phyloP scores from a whole-genome alignment of 306 rosid genomes.

The Arachis hypogaea region DNA sequence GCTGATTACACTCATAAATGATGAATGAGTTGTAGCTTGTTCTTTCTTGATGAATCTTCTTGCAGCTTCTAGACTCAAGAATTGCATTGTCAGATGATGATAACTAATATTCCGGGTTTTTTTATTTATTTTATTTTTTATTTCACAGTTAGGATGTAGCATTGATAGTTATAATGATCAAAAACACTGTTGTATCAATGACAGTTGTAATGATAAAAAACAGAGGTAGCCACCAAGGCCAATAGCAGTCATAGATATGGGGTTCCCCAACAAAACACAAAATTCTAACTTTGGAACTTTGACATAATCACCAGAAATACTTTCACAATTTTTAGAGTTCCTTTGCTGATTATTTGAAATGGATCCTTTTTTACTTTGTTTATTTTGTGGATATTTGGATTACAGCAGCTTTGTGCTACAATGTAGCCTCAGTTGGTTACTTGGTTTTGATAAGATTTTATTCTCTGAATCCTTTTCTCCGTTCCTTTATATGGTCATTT shows the following conservation, averaged over 20 bases:
- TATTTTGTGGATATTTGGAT: background rate
- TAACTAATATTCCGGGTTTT: no score
- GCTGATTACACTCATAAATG: constrained; percentile 16
- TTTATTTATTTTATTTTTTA: no score
- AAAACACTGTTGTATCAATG: no score
- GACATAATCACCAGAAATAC: background rate
- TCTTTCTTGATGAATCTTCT: constrained; percentile 1
- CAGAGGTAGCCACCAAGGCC: no score
- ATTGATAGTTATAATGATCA: no score
- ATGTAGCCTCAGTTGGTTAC: background rate
- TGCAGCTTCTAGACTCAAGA: constrained; percentile 8
- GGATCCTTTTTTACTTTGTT: background rate
- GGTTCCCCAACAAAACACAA: no score
- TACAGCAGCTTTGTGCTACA: background rate
- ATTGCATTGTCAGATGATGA: constrained; percentile 18
- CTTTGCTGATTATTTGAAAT: background rate
- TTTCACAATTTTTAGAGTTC: background rate
- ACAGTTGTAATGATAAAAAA: no score
- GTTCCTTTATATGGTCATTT: background rate
- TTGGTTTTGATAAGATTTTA: no score
- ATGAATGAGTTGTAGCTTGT: constrained; percentile 21
- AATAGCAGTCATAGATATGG: no score
- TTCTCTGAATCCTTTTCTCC: constrained; percentile 17
- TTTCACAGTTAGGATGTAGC: no score
- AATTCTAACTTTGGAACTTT: background rate